Percentiles rank a stretch among this genome's conserved stretches.
These are phyloP conservation scores for Phytophthora pini DNA, from an alignment of 352 stramenopile species.

Conservation along the genomic window DNA sequence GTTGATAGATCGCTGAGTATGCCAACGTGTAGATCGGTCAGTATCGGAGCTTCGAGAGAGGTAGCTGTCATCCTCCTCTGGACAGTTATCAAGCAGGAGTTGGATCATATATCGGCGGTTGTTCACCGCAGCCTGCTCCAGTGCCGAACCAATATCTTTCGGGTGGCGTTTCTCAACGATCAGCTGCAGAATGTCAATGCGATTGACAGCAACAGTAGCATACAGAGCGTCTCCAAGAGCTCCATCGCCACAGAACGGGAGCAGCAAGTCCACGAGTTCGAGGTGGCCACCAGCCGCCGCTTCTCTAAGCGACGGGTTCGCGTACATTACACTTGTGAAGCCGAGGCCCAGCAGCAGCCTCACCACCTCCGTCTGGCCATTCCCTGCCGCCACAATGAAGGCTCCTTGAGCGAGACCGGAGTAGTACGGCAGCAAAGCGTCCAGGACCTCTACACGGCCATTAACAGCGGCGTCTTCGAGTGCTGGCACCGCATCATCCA, in stretches of 20 bases:
- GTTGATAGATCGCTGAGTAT: conserved; percentile 20
- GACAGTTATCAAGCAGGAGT: conserved; percentile 18
- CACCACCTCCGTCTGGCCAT: conserved; percentile 16
- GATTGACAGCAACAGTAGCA: conserved; percentile 9
- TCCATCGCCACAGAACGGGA: conserved; percentile 19
- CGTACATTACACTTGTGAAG: conserved; percentile 18
- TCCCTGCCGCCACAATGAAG: conserved; percentile 17
- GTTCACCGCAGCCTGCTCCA: conserved; percentile 13
- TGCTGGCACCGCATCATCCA: conserved; percentile 11
- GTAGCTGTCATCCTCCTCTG: conserved; percentile 14
- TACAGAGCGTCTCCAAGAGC: conserved; percentile 8
- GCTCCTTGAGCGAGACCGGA: conserved; percentile 21
- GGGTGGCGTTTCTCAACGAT: conserved; percentile 21
- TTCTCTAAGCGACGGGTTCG: conserved; percentile 20
- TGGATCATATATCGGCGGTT: conserved; percentile 15
- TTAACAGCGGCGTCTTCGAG: conserved; percentile 11
- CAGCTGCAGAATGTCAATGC: conserved; percentile 14
- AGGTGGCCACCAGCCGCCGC: conserved; percentile 14
- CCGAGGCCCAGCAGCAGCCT: conserved; percentile 8
- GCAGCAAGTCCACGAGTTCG: conserved; percentile 11
- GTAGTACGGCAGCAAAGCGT: conserved; percentile 13
- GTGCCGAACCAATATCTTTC: conserved; percentile 12
- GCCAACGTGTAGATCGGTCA: conserved; percentile 9
- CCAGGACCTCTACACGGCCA: conserved; percentile 11
- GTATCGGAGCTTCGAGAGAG: conserved; percentile 5